A percentile compares a stretch with the other conserved stretches of the same genome.
These are phyloP conservation scores for Phlebiopsis flavidoalba DNA, from an alignment of 768 basidiomycete species.

Conservation along the genomic window DNA sequence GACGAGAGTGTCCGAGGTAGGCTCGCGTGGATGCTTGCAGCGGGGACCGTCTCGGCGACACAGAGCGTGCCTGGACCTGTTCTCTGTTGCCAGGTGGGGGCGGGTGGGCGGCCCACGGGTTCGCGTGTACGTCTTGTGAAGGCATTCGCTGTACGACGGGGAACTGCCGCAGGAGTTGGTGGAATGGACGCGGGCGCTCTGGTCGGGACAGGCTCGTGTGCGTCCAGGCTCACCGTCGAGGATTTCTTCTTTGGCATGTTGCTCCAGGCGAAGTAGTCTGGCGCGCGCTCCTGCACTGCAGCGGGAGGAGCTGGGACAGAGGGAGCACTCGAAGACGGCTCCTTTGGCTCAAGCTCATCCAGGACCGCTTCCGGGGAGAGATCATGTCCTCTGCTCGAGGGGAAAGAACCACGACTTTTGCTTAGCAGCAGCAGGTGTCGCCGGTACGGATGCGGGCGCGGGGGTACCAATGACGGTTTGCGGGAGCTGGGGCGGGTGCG, in stretches of 20 bases:
- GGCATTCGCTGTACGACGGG: background rate
- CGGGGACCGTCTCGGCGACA: background rate
- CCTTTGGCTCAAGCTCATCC: background rate
- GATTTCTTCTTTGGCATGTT: constrained; percentile 13
- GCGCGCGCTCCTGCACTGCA: constrained; percentile 8
- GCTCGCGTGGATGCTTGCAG: background rate
- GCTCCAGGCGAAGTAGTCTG: constrained; percentile 20
- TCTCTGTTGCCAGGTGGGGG: constrained; percentile 22
- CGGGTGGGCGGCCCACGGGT: constrained; percentile 18
- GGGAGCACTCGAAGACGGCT: background rate
- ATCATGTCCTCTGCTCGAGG: background rate
- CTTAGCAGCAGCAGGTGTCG: background rate
- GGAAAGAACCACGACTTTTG: constrained; percentile 9
- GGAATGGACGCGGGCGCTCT: constrained; percentile 13
- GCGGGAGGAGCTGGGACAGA: background rate
- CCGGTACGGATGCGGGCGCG: background rate
- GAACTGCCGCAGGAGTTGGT: constrained; percentile 10
- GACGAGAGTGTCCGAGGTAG: constrained; percentile 3
- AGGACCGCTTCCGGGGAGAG: background rate
- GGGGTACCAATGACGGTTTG: background rate
- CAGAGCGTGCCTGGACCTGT: background rate
- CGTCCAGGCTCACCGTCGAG: constrained; percentile 13
- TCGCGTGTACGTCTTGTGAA: constrained; percentile 5
- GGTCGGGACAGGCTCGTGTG: constrained; percentile 13
- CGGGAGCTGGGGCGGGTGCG: constrained; percentile 10